Evolutionary conservation across 2,329 filamentous ascomycete genomes (phyloP).

Genomic region (Fusarium illudens): DNA sequence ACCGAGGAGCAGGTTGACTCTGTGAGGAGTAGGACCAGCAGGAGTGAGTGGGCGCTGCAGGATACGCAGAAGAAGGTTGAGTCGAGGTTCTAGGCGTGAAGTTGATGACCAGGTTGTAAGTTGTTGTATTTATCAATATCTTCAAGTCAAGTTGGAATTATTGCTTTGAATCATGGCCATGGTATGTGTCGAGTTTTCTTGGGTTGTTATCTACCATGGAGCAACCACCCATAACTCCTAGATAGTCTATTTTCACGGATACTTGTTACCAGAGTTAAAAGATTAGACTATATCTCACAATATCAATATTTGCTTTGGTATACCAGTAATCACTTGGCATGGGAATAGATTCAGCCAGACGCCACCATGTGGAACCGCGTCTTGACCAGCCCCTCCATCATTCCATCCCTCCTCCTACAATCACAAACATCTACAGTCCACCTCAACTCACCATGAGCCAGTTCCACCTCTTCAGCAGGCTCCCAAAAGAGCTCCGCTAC

Average conservation of each 20-base stretch:
- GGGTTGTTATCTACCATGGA: neutral
- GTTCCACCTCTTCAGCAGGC: slow-evolving; percentile 34
- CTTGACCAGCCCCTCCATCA: neutral
- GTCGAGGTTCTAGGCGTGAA: slow-evolving; percentile 45
- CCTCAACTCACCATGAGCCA: neutral
- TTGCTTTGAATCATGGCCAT: neutral
- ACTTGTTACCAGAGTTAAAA: neutral
- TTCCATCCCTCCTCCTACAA: neutral
- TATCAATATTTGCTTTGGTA: neutral
- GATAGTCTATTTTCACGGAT: neutral
- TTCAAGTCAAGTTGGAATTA: neutral
- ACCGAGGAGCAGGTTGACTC: slow-evolving; percentile 77
- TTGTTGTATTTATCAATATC: neutral
- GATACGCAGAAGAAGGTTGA: slow-evolving; percentile 61
- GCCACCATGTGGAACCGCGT: neutral
- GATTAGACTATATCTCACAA: neutral
- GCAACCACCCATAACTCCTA: neutral
- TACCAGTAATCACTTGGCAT: neutral
- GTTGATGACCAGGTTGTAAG: neutral
- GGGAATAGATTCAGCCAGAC: neutral
- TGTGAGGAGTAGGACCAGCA: slow-evolving; percentile 72
- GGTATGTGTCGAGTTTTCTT: neutral
- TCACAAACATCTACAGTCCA: neutral
- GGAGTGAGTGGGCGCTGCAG: slow-evolving; percentile 78
- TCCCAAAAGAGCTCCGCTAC: slow-evolving; percentile 41